Evolutionary conservation across 495 filamentous ascomycete species (phyloP).

Genomic region (Neurospora sp.): DNA sequence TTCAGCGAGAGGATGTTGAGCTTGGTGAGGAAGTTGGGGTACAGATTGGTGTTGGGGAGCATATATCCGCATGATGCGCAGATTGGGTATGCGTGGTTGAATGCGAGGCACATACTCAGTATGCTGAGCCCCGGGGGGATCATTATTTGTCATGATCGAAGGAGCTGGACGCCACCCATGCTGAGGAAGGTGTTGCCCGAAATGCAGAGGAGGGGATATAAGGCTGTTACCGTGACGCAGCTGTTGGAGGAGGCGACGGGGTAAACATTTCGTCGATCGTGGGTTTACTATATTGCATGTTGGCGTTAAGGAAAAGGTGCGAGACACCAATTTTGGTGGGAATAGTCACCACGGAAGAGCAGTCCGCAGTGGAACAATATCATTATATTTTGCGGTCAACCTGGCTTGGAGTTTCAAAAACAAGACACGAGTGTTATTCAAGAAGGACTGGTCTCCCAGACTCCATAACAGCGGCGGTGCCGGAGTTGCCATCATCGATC

Average conservation of each 20-base stretch:
- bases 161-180: slow-evolving; percentile 71
- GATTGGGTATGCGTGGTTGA: slow-evolving; percentile 53
- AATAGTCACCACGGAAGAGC: not conserved
- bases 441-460: not conserved
- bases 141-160: slow-evolving; percentile 73
- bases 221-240: slow-evolving; percentile 55
- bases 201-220: slow-evolving; percentile 55
- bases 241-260: slow-evolving; percentile 36
- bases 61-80: slow-evolving; percentile 85
- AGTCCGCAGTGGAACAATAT: not conserved
- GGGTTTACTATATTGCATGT: not conserved
- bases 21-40: slow-evolving; percentile 45
- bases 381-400: not conserved
- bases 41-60: slow-evolving; percentile 61
- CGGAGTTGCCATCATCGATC: not conserved
- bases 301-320: not conserved
- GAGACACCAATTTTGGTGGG: not conserved
- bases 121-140: slow-evolving; percentile 67
- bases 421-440: not conserved
- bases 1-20: slow-evolving; percentile 58
- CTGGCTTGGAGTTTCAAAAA: not conserved
- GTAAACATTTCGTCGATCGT: not conserved
- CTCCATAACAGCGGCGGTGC: not conserved
- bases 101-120: slow-evolving; percentile 70
- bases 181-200: slow-evolving; percentile 58